These are phyloP conservation scores for Nakaseomyces nivariensis DNA, from an alignment of 1,139 yeast species.

Conservation along the genomic window DNA sequence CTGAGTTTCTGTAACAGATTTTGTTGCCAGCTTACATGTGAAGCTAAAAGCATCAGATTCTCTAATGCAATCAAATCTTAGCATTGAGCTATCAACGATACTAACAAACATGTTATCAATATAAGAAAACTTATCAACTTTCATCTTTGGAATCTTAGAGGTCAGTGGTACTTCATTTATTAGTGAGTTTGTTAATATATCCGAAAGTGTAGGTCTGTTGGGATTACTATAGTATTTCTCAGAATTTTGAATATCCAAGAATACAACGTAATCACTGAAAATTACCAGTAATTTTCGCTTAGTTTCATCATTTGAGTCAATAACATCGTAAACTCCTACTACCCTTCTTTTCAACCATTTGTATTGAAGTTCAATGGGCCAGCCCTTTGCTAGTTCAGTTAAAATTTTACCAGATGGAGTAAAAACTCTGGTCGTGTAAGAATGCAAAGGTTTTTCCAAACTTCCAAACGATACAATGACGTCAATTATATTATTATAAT, in stretches of 20 bases:
- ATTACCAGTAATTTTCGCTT: conserved; percentile 49
- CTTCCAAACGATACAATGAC: conserved; percentile 79
- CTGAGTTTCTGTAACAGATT: conserved; percentile 31
- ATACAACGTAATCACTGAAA: conserved; percentile 70
- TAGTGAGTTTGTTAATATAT: conserved; percentile 79
- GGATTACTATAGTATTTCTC: conserved; percentile 27
- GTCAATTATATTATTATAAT: conserved; percentile 45
- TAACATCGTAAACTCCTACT: conserved; percentile 65
- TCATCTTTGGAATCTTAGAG: conserved; percentile 56
- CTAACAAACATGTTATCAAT: conserved; percentile 47
- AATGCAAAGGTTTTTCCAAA: conserved; percentile 32
- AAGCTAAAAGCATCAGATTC: conserved; percentile 15
- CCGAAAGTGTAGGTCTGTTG: conserved; percentile 58
- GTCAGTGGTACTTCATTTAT: conserved; percentile 73
- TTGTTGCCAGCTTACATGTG: conserved; percentile 26
- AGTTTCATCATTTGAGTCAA: conserved; percentile 15
- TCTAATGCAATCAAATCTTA: conserved; percentile 28
- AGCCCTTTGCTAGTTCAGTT: conserved; percentile 70
- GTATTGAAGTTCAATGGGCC: conserved; percentile 82
- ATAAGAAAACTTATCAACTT: conserved; percentile 58
- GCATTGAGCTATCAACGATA: conserved; percentile 31
- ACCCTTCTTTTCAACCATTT: conserved; percentile 85
- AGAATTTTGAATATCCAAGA: conserved; percentile 40
- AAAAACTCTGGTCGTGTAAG: conserved; percentile 57
- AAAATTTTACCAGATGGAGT: conserved; percentile 87